phyloP scores from a whole-genome alignment of 768 basidiomycete species.

The Nidularia pulvinata region DNA sequence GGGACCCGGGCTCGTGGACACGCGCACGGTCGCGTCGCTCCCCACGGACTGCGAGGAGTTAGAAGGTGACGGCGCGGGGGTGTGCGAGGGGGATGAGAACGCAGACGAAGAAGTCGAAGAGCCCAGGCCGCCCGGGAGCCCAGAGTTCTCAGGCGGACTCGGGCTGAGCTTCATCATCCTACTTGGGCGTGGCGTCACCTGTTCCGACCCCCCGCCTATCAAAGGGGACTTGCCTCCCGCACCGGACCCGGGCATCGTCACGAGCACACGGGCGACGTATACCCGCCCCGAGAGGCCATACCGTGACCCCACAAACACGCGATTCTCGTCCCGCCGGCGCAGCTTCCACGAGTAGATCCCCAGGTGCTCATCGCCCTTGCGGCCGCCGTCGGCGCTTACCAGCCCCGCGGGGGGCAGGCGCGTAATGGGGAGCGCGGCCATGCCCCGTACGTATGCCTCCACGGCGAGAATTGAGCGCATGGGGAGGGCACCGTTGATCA shows the following conservation, averaged over 20 bases:
- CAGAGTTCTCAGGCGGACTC: constrained; percentile 10
- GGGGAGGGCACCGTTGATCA: constrained; percentile 80
- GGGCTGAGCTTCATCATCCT: constrained; percentile 32
- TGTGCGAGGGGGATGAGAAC: not conserved
- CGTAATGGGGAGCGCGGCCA: constrained; percentile 62
- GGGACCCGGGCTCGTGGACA: constrained; percentile 4
- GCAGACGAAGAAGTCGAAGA: not conserved
- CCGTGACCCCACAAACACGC: constrained; percentile 53
- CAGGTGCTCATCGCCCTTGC: constrained; percentile 44
- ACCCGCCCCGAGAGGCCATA: constrained; percentile 50
- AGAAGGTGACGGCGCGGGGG: not conserved
- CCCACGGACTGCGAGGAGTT: not conserved
- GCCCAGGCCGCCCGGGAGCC: not conserved
- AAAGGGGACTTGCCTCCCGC: constrained; percentile 2
- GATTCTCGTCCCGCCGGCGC: constrained; percentile 55
- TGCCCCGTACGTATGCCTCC: constrained; percentile 70
- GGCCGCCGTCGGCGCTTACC: constrained; percentile 40
- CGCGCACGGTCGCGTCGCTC: not conserved
- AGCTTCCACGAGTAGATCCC: constrained; percentile 57
- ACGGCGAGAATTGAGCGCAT: constrained; percentile 63
- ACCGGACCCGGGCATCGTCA: constrained; percentile 20
- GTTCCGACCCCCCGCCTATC: not conserved
- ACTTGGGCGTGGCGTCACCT: not conserved
- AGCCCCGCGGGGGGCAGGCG: constrained; percentile 69
- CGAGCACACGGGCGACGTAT: constrained; percentile 50